These are phyloP conservation scores for Axilococcus clingmanii DNA, from an alignment of 139 green algal species.

Conservation along the genomic window DNA sequence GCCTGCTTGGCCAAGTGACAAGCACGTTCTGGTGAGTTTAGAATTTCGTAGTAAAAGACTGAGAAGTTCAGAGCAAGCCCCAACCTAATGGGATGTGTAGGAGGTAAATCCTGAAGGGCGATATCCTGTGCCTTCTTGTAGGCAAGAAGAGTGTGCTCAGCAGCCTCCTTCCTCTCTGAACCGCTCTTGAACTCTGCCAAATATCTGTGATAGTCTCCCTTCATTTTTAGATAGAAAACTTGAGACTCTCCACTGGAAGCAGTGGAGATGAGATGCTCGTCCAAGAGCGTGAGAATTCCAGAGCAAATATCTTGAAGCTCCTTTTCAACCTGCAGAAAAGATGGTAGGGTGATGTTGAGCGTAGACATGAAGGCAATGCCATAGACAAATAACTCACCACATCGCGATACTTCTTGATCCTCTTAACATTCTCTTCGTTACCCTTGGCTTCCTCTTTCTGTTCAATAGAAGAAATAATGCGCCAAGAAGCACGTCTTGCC, in stretches of 20 bases:
- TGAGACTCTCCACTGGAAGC: conserved; percentile 89
- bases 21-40: conserved; percentile 95
- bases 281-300: conserved; percentile 85
- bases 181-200: conserved; percentile 95
- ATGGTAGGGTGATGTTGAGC: not conserved
- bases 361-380: not conserved
- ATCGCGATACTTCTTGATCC: conserved; percentile 89
- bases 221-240: conserved; percentile 98
- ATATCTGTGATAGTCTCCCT: conserved; percentile 95
- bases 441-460: conserved; percentile 99
- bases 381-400: conserved; percentile 41
- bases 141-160: conserved; percentile 88
- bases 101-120: conserved; percentile 82
- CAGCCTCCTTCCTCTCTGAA: conserved; percentile 82
- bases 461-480: conserved; percentile 98
- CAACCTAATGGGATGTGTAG: conserved; percentile 95
- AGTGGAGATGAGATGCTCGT: conserved; percentile 90
- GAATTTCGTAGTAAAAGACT: conserved; percentile 99
- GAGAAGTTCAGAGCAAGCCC: conserved; percentile 98
- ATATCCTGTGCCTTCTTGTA: conserved; percentile 98
- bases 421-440: conserved; percentile 85
- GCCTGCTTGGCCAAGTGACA: conserved; percentile 97
- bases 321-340: conserved; percentile 61
- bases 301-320: conserved; percentile 79
- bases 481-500: conserved; percentile 86